Evolutionary conservation across 2,329 filamentous ascomycete species (phyloP).

Genomic region (Helotiales sp.): DNA sequence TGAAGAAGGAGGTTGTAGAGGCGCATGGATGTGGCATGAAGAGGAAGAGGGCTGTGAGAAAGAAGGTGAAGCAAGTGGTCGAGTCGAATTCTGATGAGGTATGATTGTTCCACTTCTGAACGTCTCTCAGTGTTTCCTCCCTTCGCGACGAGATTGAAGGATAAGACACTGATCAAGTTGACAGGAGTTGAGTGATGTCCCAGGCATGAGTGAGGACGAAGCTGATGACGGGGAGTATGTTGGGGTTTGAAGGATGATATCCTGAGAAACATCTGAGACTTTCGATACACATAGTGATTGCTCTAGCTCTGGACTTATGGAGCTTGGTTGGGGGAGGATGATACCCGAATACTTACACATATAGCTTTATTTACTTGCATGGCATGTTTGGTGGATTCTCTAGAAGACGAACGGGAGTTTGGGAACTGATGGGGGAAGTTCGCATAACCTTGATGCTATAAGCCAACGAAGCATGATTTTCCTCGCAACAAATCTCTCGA

Average conservation of each 20-base stretch:
- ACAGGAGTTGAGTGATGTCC: background rate
- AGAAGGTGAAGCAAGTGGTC: background rate
- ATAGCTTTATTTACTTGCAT: background rate
- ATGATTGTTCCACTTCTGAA: background rate
- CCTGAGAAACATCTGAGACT: background rate
- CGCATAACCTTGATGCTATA: too few relatives aligned
- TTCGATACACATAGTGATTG: background rate
- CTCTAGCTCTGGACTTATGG: background rate
- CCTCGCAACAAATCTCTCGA: background rate
- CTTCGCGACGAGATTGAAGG: too few relatives aligned
- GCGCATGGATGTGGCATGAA: background rate
- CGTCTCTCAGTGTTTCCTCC: too few relatives aligned
- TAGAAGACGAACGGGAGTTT: too few relatives aligned
- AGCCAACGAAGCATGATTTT: background rate
- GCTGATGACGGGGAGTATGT: background rate
- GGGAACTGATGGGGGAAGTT: too few relatives aligned
- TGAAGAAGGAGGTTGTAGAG: background rate
- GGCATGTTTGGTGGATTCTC: background rate
- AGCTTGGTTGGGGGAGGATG: background rate
- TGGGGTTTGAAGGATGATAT: background rate
- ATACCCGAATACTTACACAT: background rate
- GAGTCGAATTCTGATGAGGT: background rate
- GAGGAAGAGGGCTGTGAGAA: background rate
- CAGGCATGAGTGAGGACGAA: background rate
- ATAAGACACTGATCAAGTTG: background rate